phyloP scores from a whole-genome alignment of 176 grass and related monocot genomes.

The Musa acuminata region DNA sequence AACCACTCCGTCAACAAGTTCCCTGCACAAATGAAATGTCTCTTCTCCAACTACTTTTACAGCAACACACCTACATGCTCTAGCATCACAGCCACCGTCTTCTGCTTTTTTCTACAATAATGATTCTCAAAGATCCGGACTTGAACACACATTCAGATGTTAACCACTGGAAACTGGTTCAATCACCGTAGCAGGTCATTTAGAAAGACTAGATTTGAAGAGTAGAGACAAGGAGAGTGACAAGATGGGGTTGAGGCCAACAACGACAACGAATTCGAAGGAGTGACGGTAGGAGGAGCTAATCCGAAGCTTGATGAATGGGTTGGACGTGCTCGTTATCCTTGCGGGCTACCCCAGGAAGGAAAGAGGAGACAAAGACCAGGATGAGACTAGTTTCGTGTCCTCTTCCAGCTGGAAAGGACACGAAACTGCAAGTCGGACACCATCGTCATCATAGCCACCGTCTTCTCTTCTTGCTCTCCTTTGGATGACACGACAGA shows the following conservation, averaged over 20 bases:
- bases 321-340: constrained; percentile 70
- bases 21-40: constrained; percentile 70
- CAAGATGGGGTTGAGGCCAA: constrained; percentile 70
- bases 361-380: neutral
- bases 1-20: constrained; percentile 91
- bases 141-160: neutral
- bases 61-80: constrained; percentile 91
- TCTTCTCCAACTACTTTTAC: constrained; percentile 91
- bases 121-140: neutral
- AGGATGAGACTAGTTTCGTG: neutral
- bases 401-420: too few relatives aligned
- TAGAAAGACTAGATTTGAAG: too few relatives aligned
- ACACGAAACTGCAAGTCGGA: too few relatives aligned
- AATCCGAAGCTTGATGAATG: constrained; percentile 74
- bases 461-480: too few relatives aligned
- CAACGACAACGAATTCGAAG: constrained; percentile 39
- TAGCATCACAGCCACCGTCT: constrained; percentile 32
- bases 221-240: constrained; percentile 8
- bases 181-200: too few relatives aligned
- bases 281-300: constrained; percentile 56
- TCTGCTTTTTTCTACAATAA: neutral
- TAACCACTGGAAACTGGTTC: too few relatives aligned
- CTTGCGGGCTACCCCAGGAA: neutral
- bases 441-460: too few relatives aligned
- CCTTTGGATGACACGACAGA: too few relatives aligned